phyloP scores from a whole-genome alignment of 1,139 yeast species.

The Casaregolazyma suthepensis region DNA sequence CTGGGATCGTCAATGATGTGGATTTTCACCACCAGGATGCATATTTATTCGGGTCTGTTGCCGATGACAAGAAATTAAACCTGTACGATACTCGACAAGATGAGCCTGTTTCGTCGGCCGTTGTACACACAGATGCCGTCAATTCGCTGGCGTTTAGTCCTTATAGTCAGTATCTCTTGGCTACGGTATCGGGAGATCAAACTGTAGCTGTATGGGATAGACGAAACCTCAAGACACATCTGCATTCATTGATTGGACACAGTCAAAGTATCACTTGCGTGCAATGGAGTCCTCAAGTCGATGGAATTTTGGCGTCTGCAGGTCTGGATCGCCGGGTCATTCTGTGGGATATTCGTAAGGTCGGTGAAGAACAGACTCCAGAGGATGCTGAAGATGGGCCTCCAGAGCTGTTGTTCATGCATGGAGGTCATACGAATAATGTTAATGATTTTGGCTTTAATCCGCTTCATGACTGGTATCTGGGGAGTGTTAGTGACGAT shows the following conservation, averaged over 20 bases:
- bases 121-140: constrained; percentile 41
- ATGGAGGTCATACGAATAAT: constrained; percentile 86
- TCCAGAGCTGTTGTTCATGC: constrained; percentile 44
- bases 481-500: constrained; percentile 81
- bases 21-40: constrained; percentile 42
- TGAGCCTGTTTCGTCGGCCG: constrained; percentile 21
- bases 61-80: constrained; percentile 64
- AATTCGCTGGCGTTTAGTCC: constrained; percentile 65
- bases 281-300: constrained; percentile 70
- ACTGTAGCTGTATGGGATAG: constrained; percentile 62
- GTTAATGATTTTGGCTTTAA: constrained; percentile 86
- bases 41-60: constrained; percentile 62
- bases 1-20: constrained; percentile 35
- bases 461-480: constrained; percentile 59
- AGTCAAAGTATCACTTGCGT: constrained; percentile 58
- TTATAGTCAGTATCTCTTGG: constrained; percentile 47
- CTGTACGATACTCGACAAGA: constrained; percentile 59
- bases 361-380: constrained; percentile 37
- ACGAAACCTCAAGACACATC: constrained; percentile 36
- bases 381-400: constrained; percentile 41
- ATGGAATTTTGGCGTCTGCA: constrained; percentile 61
- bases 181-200: constrained; percentile 67
- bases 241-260: constrained; percentile 45
- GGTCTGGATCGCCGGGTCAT: constrained; percentile 71
- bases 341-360: constrained; percentile 56